phyloP scores from a whole-genome alignment of 2,329 filamentous ascomycete genomes.

The Hirsutella thompsonii region DNA sequence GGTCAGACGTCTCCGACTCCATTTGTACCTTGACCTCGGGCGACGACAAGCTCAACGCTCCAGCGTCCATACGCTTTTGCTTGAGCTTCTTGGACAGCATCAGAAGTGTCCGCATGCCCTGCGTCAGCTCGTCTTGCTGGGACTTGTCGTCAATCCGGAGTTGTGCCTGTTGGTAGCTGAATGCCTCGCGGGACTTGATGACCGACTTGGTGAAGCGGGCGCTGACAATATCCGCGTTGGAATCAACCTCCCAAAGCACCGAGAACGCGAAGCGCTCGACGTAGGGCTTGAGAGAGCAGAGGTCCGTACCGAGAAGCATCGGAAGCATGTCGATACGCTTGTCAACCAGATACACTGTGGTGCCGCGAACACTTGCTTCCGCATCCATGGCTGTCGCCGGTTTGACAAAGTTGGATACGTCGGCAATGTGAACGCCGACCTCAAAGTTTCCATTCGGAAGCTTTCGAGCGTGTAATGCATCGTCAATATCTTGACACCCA shows the following conservation, averaged over 20 bases:
- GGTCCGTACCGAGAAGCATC: constrained; percentile 85
- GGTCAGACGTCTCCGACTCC: constrained; percentile 91
- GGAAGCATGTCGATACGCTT: constrained; percentile 99
- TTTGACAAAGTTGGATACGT: constrained; percentile 98
- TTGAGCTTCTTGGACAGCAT: constrained; percentile 85
- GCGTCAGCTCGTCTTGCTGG: constrained; percentile 78
- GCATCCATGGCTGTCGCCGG: constrained; percentile 95
- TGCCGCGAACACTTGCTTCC: constrained; percentile 86
- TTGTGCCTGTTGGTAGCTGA: constrained; percentile 95
- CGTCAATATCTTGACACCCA: constrained; percentile 96
- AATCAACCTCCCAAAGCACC: constrained; percentile 76
- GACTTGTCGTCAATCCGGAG: constrained; percentile 81
- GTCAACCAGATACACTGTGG: constrained; percentile 93
- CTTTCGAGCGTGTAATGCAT: constrained; percentile 76
- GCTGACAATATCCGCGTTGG: constrained; percentile 72
- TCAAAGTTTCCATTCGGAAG: constrained; percentile 90
- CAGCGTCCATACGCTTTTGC: constrained; percentile 92
- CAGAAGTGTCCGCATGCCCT: constrained; percentile 77
- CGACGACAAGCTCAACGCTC: constrained; percentile 89
- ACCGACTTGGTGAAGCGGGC: constrained; percentile 95
- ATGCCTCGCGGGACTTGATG: constrained; percentile 90
- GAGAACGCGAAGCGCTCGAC: constrained; percentile 91
- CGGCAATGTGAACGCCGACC: constrained; percentile 95
- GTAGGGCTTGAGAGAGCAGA: constrained; percentile 93
- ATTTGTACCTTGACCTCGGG: constrained; percentile 94